These are phyloP conservation scores for Botrytis cinerea DNA, from an alignment of 2,329 filamentous ascomycete genomes.

Conservation along the genomic window DNA sequence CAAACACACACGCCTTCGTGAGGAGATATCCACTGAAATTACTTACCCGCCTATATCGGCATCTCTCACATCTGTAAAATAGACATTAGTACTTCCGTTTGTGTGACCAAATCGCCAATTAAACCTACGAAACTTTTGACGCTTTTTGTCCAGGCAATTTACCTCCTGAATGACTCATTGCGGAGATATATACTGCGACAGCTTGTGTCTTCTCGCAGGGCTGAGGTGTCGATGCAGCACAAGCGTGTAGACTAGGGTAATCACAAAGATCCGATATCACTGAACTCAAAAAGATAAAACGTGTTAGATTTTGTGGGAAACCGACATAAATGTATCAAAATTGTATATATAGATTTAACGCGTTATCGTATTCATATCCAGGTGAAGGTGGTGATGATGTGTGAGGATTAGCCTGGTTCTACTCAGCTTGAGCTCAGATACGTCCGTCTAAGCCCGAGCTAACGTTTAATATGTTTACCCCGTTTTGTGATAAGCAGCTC, in stretches of 20 bases:
- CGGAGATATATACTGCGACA: not conserved
- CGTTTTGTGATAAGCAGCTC: not conserved
- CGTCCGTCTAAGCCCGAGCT: not conserved
- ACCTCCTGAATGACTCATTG: constrained; percentile 10
- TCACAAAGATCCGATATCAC: not conserved
- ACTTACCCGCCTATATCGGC: constrained; percentile 47
- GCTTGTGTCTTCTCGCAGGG: not conserved
- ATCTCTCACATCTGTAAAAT: constrained; percentile 46
- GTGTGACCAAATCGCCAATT: not conserved
- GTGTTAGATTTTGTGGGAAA: not conserved
- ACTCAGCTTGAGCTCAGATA: not conserved
- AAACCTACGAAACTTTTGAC: constrained; percentile 22
- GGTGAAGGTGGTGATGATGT: not conserved
- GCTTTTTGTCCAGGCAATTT: not conserved
- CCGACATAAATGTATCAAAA: not conserved
- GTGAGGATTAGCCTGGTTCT: not conserved
- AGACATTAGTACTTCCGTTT: not conserved
- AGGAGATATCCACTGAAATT: not conserved
- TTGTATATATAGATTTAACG: not conserved
- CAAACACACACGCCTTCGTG: not conserved
- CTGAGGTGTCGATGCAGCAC: not conserved
- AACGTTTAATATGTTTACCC: not conserved
- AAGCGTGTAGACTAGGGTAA: not conserved
- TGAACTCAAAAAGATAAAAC: not conserved
- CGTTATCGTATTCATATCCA: not conserved